These are phyloP conservation scores for Hortaea sp. DNA, from an alignment of 2,329 filamentous ascomycete genomes.

Conservation along the genomic window DNA sequence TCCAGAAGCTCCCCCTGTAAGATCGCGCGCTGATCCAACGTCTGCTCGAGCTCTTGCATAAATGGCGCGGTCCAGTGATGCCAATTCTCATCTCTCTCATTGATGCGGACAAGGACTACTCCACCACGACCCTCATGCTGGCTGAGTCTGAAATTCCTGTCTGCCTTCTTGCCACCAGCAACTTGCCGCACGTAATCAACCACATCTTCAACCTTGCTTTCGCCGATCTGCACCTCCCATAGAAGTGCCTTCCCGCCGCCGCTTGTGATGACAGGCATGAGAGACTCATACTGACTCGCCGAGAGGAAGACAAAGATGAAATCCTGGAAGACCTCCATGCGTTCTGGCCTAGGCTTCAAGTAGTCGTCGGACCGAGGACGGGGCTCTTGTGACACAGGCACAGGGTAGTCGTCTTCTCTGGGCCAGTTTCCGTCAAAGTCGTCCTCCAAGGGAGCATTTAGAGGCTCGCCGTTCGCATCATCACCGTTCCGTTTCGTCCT, in stretches of 20 bases:
- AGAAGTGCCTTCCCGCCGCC: slow-evolving; percentile 75
- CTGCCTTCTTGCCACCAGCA: slow-evolving; percentile 60
- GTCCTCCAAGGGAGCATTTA: slow-evolving; percentile 48
- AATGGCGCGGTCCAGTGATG: slow-evolving; percentile 8
- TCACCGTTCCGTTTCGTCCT: slow-evolving; percentile 37
- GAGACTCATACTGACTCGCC: slow-evolving; percentile 60
- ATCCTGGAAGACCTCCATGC: slow-evolving; percentile 67
- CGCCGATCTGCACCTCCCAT: slow-evolving; percentile 48
- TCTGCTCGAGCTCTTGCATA: slow-evolving; percentile 46
- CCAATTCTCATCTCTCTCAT: slow-evolving; percentile 40
- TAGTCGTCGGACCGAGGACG: slow-evolving; percentile 49
- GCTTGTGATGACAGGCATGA: slow-evolving; percentile 64
- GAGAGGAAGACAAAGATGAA: slow-evolving; percentile 87
- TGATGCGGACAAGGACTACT: slow-evolving; percentile 68
- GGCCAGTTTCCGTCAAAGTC: slow-evolving; percentile 79
- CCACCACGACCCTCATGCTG: slow-evolving; percentile 34
- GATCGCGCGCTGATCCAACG: slow-evolving; percentile 71
- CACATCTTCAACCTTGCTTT: slow-evolving; percentile 59
- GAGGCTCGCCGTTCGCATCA: slow-evolving; percentile 13
- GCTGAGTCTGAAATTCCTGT: slow-evolving; percentile 17
- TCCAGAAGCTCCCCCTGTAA: slow-evolving; percentile 89
- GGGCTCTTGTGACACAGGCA: slow-evolving; percentile 66
- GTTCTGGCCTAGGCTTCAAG: slow-evolving; percentile 58
- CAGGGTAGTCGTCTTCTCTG: slow-evolving; percentile 58
- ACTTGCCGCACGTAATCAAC: slow-evolving; percentile 64